Base-by-base conservation (phyloP, 768 basidiomycete species). In the Aureoboletus auriporus region DNA sequence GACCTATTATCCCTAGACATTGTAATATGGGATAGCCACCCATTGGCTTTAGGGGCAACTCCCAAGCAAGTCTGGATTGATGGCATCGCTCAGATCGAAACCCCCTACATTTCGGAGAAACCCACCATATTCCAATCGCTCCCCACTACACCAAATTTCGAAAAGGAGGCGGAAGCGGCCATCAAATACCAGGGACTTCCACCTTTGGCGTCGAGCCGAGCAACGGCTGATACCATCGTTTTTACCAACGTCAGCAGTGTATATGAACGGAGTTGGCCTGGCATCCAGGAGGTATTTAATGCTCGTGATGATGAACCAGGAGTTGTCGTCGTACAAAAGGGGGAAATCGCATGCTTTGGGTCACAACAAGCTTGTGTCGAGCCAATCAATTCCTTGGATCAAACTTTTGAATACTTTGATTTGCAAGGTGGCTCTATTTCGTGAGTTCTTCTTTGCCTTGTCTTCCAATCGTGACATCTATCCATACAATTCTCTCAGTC, bases 11-110 rank as follows among this genome's bases (percentile, higher is more conserved):
- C 26, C 13, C 11, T 29, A 86, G 85, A 91, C 67, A 39, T 89
- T 42, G 83, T 90, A 12, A 58, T 89, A 2, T 86, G 84, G 84
- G 84, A 86, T 56, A 80, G 78, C 33, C 88, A 90, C 65, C 90
- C 90, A 1, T 74, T 93, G 13, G 71, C 80, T 1, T 71, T 93
- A 10, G 87, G 87, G 17, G 87, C 89, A 17, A 83, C 88, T 0
- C 89, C 89, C 5, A 73, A 75, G 42, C 89, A 92, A 69, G 87
- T 89, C 8, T 90, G 77, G 68, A 89, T 93, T 51, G 91, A 94
- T 58, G 92, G 91, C 4, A 84, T 93, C 42, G 61, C 85, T 1
- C 91, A 94, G 57, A 57, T 86, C 2, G 58, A 70, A 39, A 59
- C 66, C 3, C 75, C 83, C 3, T 62, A 73, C 54, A 63, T 76